phyloP scores from a whole-genome alignment of 2,329 filamentous ascomycete genomes.

The Fusarium annulatum region DNA sequence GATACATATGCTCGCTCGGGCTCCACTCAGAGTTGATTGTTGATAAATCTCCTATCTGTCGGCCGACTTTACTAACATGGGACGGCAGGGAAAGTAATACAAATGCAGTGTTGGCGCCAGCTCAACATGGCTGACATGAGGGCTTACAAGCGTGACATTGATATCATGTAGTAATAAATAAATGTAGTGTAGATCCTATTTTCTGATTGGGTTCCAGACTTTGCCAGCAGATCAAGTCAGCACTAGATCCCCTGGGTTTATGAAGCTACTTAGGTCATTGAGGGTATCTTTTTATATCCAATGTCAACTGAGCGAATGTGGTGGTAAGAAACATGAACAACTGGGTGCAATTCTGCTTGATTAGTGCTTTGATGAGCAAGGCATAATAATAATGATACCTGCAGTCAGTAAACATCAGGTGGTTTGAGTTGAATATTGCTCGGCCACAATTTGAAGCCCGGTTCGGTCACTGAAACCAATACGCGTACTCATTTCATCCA shows the following conservation, averaged over 20 bases:
- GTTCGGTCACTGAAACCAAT: slow-evolving; percentile 10
- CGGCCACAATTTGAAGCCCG: neutral
- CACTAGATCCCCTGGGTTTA: slow-evolving; percentile 4
- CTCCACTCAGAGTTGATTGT: neutral
- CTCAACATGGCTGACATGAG: neutral
- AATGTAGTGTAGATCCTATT: neutral
- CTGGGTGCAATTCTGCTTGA: neutral
- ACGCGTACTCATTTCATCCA: slow-evolving; percentile 17
- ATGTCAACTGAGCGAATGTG: neutral
- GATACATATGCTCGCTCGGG: neutral
- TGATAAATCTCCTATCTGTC: neutral
- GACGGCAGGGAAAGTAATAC: neutral
- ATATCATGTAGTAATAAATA: neutral
- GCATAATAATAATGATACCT: neutral
- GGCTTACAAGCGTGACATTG: neutral
- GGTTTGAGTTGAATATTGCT: neutral
- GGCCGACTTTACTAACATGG: neutral
- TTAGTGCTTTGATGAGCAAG: neutral
- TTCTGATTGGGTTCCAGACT: neutral
- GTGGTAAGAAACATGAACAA: neutral
- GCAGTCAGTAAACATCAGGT: neutral
- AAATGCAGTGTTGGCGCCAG: neutral
- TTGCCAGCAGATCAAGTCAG: slow-evolving; percentile 1
- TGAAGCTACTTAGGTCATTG: neutral
- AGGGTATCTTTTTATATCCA: neutral